Evolutionary conservation across 2,329 filamentous ascomycete species (phyloP).

Genomic region (Cladobotryum protrusum): DNA sequence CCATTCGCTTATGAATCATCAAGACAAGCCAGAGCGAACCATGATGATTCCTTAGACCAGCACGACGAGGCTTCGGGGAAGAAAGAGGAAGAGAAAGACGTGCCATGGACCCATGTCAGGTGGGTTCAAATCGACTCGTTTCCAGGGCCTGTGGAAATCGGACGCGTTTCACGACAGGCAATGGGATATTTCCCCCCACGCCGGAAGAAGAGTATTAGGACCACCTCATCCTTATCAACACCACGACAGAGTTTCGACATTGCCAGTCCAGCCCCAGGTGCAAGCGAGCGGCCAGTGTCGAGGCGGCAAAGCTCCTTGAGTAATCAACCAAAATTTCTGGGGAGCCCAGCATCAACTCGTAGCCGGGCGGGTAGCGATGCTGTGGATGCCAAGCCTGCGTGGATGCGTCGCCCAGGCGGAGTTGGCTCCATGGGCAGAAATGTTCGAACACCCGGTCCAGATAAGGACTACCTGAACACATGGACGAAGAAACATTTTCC

Average conservation of each 20-base stretch:
- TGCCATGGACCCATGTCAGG: slow-evolving; percentile 76
- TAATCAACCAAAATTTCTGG: slow-evolving; percentile 27
- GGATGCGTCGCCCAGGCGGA: slow-evolving; percentile 78
- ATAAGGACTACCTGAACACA: slow-evolving; percentile 75
- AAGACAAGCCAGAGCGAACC: not conserved
- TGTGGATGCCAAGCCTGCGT: slow-evolving; percentile 41
- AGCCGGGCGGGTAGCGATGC: slow-evolving; percentile 33
- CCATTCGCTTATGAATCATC: slow-evolving; percentile 14
- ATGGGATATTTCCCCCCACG: slow-evolving; percentile 90
- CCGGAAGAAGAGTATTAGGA: slow-evolving; percentile 72
- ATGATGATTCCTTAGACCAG: slow-evolving; percentile 11
- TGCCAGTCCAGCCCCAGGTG: slow-evolving; percentile 37
- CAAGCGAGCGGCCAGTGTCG: slow-evolving; percentile 28
- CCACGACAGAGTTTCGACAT: slow-evolving; percentile 61
- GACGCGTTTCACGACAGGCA: slow-evolving; percentile 69
- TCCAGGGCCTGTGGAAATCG: slow-evolving; percentile 71
- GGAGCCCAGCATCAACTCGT: slow-evolving; percentile 29
- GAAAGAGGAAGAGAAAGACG: slow-evolving; percentile 41
- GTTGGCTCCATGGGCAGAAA: slow-evolving; percentile 74
- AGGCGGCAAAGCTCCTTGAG: slow-evolving; percentile 39
- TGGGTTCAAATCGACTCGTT: slow-evolving; percentile 77
- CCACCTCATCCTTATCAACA: slow-evolving; percentile 59
- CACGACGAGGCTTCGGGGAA: no score
- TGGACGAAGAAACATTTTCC: slow-evolving; percentile 81
- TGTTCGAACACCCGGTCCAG: slow-evolving; percentile 71